A percentile compares a stretch with the other conserved stretches of the same genome.
These are phyloP conservation scores for Cyberlindnera bimundalis DNA, from an alignment of 805 yeast species.

Conservation along the genomic window DNA sequence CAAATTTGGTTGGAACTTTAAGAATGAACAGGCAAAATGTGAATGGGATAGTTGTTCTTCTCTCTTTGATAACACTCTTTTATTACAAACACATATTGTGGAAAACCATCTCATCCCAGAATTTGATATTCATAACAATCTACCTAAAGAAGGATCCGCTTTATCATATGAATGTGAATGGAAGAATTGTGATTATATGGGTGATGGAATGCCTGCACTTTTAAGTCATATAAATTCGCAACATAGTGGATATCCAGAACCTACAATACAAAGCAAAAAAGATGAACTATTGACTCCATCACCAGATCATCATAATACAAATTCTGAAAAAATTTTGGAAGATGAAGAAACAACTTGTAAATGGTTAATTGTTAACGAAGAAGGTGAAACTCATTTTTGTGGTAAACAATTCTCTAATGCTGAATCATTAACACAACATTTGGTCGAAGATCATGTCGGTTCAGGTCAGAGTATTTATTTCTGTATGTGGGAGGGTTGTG, in stretches of 20 bases:
- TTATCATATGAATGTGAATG: slow-evolving; percentile 56
- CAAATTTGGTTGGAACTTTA: slow-evolving; percentile 29
- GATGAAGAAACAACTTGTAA: slow-evolving; percentile 24
- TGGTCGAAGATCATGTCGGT: slow-evolving; percentile 65
- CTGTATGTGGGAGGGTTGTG: slow-evolving; percentile 81
- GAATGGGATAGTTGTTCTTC: slow-evolving; percentile 67
- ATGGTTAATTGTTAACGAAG: slow-evolving; percentile 18
- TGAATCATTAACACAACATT: slow-evolving; percentile 67
- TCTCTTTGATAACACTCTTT: slow-evolving; percentile 35
- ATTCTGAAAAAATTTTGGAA: no score
- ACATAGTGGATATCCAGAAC: slow-evolving; percentile 33
- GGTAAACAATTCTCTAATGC: slow-evolving; percentile 45
- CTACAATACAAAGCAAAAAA: background rate
- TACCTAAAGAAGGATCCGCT: background rate
- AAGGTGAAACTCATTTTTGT: slow-evolving; percentile 37
- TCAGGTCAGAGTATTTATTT: slow-evolving; percentile 65
- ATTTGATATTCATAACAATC: slow-evolving; percentile 6
- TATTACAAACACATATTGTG: slow-evolving; percentile 50
- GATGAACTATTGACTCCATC: slow-evolving; percentile 7
- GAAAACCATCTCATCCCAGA: slow-evolving; percentile 42
- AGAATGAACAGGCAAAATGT: slow-evolving; percentile 46
- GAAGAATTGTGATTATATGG: slow-evolving; percentile 62
- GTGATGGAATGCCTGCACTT: slow-evolving; percentile 49
- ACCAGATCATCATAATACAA: no score
- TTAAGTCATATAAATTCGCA: slow-evolving; percentile 54